phyloP scores from a whole-genome alignment of 768 basidiomycete species.

The Paxillus rubicundulus region DNA sequence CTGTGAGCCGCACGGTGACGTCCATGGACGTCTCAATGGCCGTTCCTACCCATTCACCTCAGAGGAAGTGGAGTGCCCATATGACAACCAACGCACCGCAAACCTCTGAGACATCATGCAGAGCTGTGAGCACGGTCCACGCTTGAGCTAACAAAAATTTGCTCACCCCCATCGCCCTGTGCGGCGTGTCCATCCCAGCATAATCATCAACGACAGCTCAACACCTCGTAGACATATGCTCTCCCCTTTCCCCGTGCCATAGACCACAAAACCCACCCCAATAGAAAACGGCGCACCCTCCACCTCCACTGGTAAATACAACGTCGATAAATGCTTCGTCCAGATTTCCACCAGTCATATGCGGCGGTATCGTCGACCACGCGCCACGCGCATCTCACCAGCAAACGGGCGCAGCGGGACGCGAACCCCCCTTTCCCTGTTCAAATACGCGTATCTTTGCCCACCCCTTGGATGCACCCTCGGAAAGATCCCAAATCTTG shows the following conservation, averaged over 20 bases:
- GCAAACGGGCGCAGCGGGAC: conserved; percentile 57
- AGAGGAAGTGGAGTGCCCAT: neutral
- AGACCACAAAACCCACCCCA: conserved; percentile 40
- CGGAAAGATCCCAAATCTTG: conserved; percentile 51
- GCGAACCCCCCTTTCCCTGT: conserved; percentile 44
- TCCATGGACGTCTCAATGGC: conserved; percentile 66
- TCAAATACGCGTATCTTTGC: conserved; percentile 44
- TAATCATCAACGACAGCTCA: neutral
- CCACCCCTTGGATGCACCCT: conserved; percentile 30
- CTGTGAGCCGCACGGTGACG: conserved; percentile 51
- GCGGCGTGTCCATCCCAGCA: conserved; percentile 62
- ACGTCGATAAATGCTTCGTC: conserved; percentile 58
- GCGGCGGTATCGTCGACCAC: conserved; percentile 63
- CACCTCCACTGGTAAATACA: conserved; percentile 57
- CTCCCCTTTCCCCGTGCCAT: neutral
- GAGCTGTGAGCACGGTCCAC: neutral
- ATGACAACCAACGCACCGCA: conserved; percentile 42
- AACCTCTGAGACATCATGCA: conserved; percentile 41
- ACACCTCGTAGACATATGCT: neutral
- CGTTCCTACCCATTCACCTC: conserved; percentile 38
- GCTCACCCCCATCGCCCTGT: conserved; percentile 63
- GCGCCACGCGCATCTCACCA: conserved; percentile 56
- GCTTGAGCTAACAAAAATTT: neutral
- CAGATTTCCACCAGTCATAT: conserved; percentile 58
- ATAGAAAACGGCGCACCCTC: conserved; percentile 61